Base-by-base conservation (phyloP, 2,329 filamentous ascomycete genomes). In the Colletotrichum paranaense region DNA sequence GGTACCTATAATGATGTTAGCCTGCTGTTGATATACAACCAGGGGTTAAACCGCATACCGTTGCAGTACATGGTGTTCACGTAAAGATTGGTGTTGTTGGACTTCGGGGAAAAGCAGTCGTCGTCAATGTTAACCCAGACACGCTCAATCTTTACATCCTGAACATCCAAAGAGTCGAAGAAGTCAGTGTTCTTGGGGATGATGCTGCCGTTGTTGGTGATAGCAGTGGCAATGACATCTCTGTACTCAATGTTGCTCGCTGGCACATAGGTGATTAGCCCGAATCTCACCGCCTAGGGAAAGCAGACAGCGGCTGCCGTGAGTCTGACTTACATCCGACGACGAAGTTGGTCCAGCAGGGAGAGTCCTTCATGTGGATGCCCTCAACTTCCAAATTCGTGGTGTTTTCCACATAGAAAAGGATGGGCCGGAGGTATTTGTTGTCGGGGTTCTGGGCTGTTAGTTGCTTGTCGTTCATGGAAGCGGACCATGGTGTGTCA, bases 331-430 rank as follows among this genome's bases (percentile, higher is more conserved):
- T 55, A 74, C 71, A 90, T 52, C 86, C 87, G 16, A 92, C 88
- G 46, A 92, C 82, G 76, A 91, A 92, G 78, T 90, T 92, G 1
- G 87, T 91, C 90, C 90, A 92, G 83, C 88, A 91, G 1, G 90
- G 90, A 1, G 89, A 90, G 78, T 91, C 89, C 74, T 90, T 87
- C 76, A 91, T 85, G 22, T 88, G 87, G 68, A 92, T 90, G 1
- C 90, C 90, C 30, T 87, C 85, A 8, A 92, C 85, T 4, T 85
- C 85, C 2, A 92, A 79, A 26, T 90, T 87, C 1, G 89, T 92
- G 0, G 89, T 87, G 66, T 92, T 92, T 78, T 92, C 88, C 0
- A 88, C 90, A 55, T 91, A 84, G 81, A 92, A 92, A 5, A 92
- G 84, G 22, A 91, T 88, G 0, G 90, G 90, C 0, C 90, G 87